phyloP scores from a whole-genome alignment of 306 rosid genomes.

The Vigna nakashimae region DNA sequence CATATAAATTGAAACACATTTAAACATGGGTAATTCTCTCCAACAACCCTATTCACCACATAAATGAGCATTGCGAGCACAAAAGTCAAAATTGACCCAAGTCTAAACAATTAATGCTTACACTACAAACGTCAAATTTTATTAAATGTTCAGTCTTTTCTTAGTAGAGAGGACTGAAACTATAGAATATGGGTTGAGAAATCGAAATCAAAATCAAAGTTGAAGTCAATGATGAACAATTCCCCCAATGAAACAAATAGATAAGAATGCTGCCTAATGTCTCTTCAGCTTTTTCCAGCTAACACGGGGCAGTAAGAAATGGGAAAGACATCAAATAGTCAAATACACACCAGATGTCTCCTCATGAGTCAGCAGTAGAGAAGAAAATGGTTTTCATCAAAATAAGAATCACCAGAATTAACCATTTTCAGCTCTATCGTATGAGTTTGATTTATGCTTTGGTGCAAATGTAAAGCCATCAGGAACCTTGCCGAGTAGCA shows the following conservation, averaged over 20 bases:
- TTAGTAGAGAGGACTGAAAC: not conserved
- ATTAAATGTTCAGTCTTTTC: conserved; percentile 19
- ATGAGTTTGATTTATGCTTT: conserved; percentile 91
- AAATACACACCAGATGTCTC: not conserved
- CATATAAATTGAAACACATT: not conserved
- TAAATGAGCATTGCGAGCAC: not conserved
- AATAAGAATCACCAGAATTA: conserved; percentile 41
- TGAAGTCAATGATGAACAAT: conserved; percentile 40
- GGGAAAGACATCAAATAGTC: too few species aligned
- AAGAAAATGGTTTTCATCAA: conserved; percentile 23
- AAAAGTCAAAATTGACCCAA: conserved; percentile 30
- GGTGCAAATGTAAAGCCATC: conserved; percentile 78
- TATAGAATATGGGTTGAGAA: not conserved
- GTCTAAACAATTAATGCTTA: not conserved
- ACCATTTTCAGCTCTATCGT: conserved; percentile 93
- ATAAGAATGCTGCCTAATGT: conserved; percentile 3
- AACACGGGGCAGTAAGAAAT: not conserved
- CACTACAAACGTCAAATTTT: conserved; percentile 38
- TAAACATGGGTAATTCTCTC: conserved; percentile 3
- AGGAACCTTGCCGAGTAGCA: conserved; percentile 94
- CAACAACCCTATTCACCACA: not conserved
- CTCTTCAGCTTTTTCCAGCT: conserved; percentile 24
- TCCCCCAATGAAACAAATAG: conserved; percentile 12
- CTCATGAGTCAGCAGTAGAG: conserved; percentile 10
- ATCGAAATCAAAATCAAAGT: conserved; percentile 36